phyloP scores from a whole-genome alignment of 345 rosid genomes.

The Heritiera littoralis region DNA sequence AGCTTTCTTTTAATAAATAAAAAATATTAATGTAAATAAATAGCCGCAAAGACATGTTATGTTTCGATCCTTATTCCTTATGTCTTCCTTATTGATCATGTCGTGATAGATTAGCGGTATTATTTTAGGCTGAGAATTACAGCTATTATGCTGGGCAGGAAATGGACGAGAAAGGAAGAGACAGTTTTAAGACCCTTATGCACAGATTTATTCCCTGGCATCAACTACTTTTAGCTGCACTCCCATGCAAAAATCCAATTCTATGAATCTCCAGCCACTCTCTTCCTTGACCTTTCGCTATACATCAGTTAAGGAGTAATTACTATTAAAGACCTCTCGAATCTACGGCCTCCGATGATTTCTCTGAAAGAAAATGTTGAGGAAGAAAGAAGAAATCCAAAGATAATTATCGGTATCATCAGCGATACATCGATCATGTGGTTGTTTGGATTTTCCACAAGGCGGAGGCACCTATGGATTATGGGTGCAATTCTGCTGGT shows the following conservation, averaged over 20 bases:
- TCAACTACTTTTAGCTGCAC: neutral
- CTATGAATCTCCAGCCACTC: slow-evolving; percentile 28
- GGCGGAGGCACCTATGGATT: slow-evolving; percentile 28
- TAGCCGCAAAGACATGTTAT: no score
- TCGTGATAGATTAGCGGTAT: neutral
- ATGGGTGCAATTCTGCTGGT: slow-evolving; percentile 44
- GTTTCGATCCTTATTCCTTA: neutral
- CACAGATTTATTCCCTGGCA: neutral
- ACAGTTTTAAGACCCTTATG: slow-evolving; percentile 23
- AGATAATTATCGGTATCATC: neutral
- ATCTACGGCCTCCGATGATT: neutral
- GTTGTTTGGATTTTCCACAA: slow-evolving; percentile 49
- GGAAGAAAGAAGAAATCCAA: neutral
- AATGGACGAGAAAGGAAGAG: slow-evolving; percentile 9
- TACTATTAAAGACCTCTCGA: neutral
- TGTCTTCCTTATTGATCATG: neutral
- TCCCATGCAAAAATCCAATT: slow-evolving; percentile 33
- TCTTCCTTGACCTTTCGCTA: neutral
- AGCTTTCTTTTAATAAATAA: no score
- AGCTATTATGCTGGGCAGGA: neutral
- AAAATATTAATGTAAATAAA: no score
- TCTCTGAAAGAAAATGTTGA: neutral
- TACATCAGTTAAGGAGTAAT: neutral
- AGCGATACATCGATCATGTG: slow-evolving; percentile 24
- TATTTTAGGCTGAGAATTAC: neutral